phyloP scores from a whole-genome alignment of 768 basidiomycete genomes.

The Crepidotus variabilis region DNA sequence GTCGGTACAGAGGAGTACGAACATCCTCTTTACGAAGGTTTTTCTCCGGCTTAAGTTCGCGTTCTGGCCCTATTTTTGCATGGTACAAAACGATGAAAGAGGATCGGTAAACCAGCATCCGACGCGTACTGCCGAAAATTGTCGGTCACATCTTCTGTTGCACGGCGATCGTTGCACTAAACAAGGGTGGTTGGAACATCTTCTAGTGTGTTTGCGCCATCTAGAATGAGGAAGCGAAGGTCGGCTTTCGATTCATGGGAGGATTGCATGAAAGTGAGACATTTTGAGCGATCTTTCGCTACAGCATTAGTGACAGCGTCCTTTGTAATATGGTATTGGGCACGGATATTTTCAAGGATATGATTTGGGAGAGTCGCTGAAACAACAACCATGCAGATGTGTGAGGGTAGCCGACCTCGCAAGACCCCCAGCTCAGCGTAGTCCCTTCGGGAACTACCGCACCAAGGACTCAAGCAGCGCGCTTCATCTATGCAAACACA shows the following conservation, averaged over 20 bases:
- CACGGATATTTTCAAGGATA: constrained; percentile 15
- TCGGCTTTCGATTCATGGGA: constrained; percentile 17
- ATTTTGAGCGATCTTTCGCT: constrained; percentile 21
- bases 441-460: constrained; percentile 16
- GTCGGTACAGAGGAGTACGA: constrained; percentile 20
- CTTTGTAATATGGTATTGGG: constrained; percentile 8
- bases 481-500: constrained; percentile 18
- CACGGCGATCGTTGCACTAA: constrained; percentile 13
- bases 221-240: constrained; percentile 18
- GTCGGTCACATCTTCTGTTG: constrained; percentile 10
- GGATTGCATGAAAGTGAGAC: constrained; percentile 19
- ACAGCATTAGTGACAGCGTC: constrained; percentile 7
- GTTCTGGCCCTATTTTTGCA: background rate
- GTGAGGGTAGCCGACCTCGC: constrained; percentile 5
- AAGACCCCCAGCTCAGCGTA: constrained; percentile 13
- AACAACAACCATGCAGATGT: constrained; percentile 15
- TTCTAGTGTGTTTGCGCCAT: background rate
- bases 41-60: constrained; percentile 2
- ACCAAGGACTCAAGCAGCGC: constrained; percentile 17
- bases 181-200: constrained; percentile 14
- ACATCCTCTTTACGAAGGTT: background rate
- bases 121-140: constrained; percentile 6
- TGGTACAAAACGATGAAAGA: constrained; percentile 4
- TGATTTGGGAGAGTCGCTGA: constrained; percentile 19
- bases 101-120: constrained; percentile 6